Percentiles rank a stretch among this genome's conserved stretches.
phyloP scores from a whole-genome alignment of 2,329 filamentous ascomycete genomes.

The Aspergillus latus region DNA sequence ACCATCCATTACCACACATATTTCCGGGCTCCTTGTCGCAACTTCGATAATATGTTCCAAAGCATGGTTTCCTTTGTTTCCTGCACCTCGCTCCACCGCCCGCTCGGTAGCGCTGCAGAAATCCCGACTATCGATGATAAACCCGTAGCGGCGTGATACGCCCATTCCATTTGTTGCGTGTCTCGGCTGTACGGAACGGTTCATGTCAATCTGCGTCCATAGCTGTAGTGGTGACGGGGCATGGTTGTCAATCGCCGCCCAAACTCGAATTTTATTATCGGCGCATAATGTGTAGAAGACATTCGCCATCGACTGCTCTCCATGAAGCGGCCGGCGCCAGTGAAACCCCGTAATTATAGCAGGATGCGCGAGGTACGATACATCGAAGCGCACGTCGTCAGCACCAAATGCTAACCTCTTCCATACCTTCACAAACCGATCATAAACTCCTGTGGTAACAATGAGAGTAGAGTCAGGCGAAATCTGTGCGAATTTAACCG shows the following conservation, averaged over 20 bases:
- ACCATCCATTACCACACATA: constrained; percentile 83
- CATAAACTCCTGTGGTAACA: constrained; percentile 74
- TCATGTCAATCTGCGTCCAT: constrained; percentile 78
- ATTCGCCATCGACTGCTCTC: constrained; percentile 78
- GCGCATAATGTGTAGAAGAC: constrained; percentile 86
- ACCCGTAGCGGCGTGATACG: constrained; percentile 62
- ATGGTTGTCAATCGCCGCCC: constrained; percentile 73
- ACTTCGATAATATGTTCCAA: constrained; percentile 83
- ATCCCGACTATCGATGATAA: constrained; percentile 79
- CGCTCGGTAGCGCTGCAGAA: constrained; percentile 75
- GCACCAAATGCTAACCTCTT: constrained; percentile 78
- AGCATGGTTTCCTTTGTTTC: constrained; percentile 65
- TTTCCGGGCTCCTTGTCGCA: constrained; percentile 79
- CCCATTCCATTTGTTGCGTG: constrained; percentile 41
- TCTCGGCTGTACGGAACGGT: constrained; percentile 64
- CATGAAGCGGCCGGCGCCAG: constrained; percentile 77
- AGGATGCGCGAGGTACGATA: constrained; percentile 86
- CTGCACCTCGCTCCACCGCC: constrained; percentile 65
- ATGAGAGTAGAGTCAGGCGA: constrained; percentile 87
- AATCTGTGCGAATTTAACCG: constrained; percentile 71
- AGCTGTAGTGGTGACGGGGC: constrained; percentile 71
- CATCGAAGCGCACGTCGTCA: constrained; percentile 82
- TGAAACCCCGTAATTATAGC: constrained; percentile 75
- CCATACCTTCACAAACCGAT: constrained; percentile 91
- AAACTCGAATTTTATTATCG: constrained; percentile 78